Percentiles rank a stretch among this genome's conserved stretches.
These are phyloP conservation scores for Fragilaria radians DNA, from an alignment of 108 stramenopile genomes.

Conservation along the genomic window DNA sequence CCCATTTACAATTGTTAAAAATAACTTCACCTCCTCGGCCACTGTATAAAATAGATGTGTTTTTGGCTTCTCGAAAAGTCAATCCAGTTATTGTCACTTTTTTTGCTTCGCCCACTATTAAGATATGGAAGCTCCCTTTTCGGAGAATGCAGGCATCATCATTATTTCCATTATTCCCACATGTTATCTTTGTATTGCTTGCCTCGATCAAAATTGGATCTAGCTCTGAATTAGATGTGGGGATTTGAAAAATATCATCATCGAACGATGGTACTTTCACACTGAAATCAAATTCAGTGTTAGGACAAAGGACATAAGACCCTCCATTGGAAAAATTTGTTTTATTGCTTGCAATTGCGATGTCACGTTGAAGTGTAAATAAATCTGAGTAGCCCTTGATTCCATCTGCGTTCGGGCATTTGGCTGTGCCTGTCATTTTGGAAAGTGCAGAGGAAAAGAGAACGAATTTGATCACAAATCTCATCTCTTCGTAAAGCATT, in stretches of 20 bases:
- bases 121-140: neutral
- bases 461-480: neutral
- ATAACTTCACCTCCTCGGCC: neutral
- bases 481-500: no score
- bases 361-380: neutral
- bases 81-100: neutral
- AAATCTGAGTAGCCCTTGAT: constrained; percentile 5
- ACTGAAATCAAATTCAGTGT: constrained; percentile 3
- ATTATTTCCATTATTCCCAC: neutral
- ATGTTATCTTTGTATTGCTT: neutral
- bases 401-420: neutral
- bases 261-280: neutral
- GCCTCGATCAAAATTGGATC: constrained; percentile 3
- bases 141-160: neutral
- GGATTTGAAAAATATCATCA: neutral
- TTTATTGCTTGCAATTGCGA: neutral
- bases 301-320: constrained; percentile 2
- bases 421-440: neutral
- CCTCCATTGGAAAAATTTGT: constrained; percentile 2
- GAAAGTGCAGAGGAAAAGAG: neutral
- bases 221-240: neutral
- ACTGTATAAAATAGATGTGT: neutral
- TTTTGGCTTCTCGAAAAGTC: constrained; percentile 1
- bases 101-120: neutral
- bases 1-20: constrained; percentile 1